phyloP scores from a whole-genome alignment of 1,284 basidiomycete genomes.

The Fomitiporia mediterranea region DNA sequence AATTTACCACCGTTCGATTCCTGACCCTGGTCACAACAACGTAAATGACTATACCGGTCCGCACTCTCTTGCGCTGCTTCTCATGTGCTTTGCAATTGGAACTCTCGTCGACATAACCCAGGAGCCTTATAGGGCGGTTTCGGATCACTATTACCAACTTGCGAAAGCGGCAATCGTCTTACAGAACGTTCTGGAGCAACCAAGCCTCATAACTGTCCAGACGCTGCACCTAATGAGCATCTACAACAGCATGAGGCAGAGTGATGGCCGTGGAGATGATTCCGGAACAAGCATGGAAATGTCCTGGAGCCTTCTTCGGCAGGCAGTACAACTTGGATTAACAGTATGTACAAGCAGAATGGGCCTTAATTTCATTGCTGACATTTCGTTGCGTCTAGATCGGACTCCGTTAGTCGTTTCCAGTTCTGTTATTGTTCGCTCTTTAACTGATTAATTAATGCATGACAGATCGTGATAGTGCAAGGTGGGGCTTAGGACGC shows the following conservation, averaged over 20 bases:
- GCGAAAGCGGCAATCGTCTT: slow-evolving; percentile 25
- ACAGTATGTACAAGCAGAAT: slow-evolving; percentile 5
- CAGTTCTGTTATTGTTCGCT: neutral
- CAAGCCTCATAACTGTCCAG: slow-evolving; percentile 23
- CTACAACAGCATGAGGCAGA: slow-evolving; percentile 25
- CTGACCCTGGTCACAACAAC: slow-evolving; percentile 3
- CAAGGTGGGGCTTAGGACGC: slow-evolving; percentile 55
- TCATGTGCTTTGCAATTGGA: slow-evolving; percentile 24
- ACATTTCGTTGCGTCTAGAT: slow-evolving; percentile 7
- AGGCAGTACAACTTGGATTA: slow-evolving; percentile 16
- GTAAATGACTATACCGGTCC: slow-evolving; percentile 9
- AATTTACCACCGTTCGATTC: slow-evolving; percentile 8
- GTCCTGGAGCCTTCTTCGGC: slow-evolving; percentile 19
- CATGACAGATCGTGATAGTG: slow-evolving; percentile 58
- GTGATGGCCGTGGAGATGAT: slow-evolving; percentile 20
- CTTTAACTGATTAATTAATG: neutral
- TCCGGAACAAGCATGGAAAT: slow-evolving; percentile 22
- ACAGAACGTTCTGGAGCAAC: slow-evolving; percentile 19
- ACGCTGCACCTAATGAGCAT: slow-evolving; percentile 22
- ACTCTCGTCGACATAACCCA: slow-evolving; percentile 24
- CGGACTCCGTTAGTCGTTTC: slow-evolving; percentile 16
- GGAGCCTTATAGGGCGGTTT: slow-evolving; percentile 24
- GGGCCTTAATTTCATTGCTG: too few relatives aligned
- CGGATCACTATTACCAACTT: slow-evolving; percentile 27
- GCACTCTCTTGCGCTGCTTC: slow-evolving; percentile 21